phyloP scores from a whole-genome alignment of 1,284 basidiomycete genomes.

The Sphaerobolus stellatus region DNA sequence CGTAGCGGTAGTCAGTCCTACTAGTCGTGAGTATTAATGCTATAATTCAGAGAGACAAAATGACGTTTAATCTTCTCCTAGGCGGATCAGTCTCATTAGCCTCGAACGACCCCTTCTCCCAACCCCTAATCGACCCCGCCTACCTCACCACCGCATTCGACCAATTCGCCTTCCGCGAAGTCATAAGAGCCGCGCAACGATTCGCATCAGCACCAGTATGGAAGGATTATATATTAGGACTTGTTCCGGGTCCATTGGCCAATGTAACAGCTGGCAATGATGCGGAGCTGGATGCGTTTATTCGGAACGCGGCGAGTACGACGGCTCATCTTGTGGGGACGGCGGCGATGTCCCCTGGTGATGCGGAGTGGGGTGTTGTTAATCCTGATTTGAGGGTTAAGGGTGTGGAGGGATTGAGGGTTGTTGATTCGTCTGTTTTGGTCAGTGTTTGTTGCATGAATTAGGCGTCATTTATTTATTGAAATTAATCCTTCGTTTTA shows the following conservation, averaged over 20 bases:
- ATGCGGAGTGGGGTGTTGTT: slow-evolving; percentile 33
- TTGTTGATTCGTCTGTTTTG: slow-evolving; percentile 38
- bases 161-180: slow-evolving; percentile 35
- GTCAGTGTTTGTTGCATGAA: too few species aligned
- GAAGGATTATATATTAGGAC: slow-evolving; percentile 25
- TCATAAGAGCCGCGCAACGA: slow-evolving; percentile 38
- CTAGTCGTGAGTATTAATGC: slow-evolving; percentile 20
- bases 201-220: slow-evolving; percentile 35
- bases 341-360: slow-evolving; percentile 29
- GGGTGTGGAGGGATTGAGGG: slow-evolving; percentile 33
- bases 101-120: slow-evolving; percentile 35
- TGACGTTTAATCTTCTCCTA: slow-evolving; percentile 8
- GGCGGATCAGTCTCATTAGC: slow-evolving; percentile 32
- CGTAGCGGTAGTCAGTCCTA: slow-evolving; percentile 20
- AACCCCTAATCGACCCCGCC: slow-evolving; percentile 39
- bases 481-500: neutral
- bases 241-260: slow-evolving; percentile 22
- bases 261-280: slow-evolving; percentile 22
- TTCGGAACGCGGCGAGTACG: slow-evolving; percentile 17
- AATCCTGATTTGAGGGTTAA: slow-evolving; percentile 40
- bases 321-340: slow-evolving; percentile 32
- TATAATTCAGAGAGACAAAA: neutral
- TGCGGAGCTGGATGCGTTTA: slow-evolving; percentile 26
- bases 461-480: neutral
- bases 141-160: slow-evolving; percentile 39